Percentiles rank a stretch among this genome's conserved stretches.
Evolutionary conservation across 1,284 basidiomycete species (phyloP).

Genomic region (Cutaneotrichosporon cyanovorans): DNA sequence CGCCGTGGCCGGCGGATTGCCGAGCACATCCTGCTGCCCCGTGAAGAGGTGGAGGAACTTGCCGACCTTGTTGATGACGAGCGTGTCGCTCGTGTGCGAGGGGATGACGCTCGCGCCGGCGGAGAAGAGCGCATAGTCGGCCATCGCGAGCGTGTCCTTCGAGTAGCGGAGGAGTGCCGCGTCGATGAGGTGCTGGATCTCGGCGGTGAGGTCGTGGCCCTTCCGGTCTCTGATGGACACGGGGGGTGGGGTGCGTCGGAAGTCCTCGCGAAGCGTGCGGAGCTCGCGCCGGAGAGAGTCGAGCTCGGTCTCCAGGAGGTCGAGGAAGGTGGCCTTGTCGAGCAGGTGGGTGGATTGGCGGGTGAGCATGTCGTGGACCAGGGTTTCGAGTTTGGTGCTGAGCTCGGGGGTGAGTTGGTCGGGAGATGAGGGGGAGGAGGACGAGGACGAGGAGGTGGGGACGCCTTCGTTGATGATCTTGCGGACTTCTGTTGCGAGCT

Average conservation of each 20-base stretch:
- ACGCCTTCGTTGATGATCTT: conserved; percentile 8
- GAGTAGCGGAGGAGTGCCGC: conserved; percentile 56
- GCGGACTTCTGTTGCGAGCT: conserved; percentile 23
- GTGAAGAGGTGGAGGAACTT: conserved; percentile 19
- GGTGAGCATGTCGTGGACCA: conserved; percentile 34
- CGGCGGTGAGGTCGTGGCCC: conserved; percentile 63
- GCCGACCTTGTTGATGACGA: conserved; percentile 48
- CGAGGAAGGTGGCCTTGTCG: conserved; percentile 18
- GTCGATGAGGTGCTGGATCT: conserved; percentile 68
- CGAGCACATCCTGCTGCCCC: conserved; percentile 52
- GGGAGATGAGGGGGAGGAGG: neutral
- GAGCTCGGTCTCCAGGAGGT: conserved; percentile 21
- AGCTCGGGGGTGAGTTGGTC: too few species aligned
- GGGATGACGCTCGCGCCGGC: conserved; percentile 75
- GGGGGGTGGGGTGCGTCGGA: conserved; percentile 30
- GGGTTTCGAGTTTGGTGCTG: conserved; percentile 36
- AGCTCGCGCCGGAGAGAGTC: neutral
- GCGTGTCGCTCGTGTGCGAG: conserved; percentile 65
- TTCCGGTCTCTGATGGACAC: conserved; percentile 63
- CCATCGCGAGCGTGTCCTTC: conserved; percentile 68
- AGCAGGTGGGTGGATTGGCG: neutral
- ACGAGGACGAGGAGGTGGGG: neutral
- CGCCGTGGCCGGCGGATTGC: conserved; percentile 72
- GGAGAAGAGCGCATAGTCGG: conserved; percentile 80
- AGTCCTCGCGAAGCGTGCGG: conserved; percentile 36